Base-by-base conservation (phyloP, 257 asterid species). In the Thymus mandschuricus region DNA sequence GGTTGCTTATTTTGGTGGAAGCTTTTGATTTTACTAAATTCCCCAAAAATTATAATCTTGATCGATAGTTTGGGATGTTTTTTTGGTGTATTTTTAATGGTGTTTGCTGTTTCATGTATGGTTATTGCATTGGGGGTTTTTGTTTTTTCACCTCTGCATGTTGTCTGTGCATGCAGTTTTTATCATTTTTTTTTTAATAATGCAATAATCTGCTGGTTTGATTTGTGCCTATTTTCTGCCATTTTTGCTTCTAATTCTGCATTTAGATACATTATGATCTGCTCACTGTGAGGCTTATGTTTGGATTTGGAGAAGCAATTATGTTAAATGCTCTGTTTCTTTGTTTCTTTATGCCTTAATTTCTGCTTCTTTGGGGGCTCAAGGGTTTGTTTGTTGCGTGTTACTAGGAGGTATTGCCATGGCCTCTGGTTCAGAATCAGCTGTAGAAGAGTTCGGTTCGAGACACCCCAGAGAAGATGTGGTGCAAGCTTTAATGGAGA, bases 401-500 rank as follows among this genome's bases (percentile, higher is more conserved):
- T 72, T 35, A 15, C 29, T 41, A 59, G 58, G 34, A 61, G 44
- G 58, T 61, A 15, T 15, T 31, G 49, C 49, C 66, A 77, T 73
- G 81, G 72, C 48, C n/a, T 30, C 58, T 10, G 70, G 30, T 33
- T 29, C 60, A n/a, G 76, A 57, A 68, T 40, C 73, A 46, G 81
- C 61, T 44, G 64, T 28, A 3, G 50, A 35, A 58, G 55, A 35
- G 45, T 68, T 38, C 54, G 81, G 5, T 38, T 64, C 60, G 44
- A 29, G 56, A 28, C 69, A 60, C n/a, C 73, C 85, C 11, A 74
- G 70, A 5, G 83, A 88, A 72, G 88, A 82, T 57, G 78, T 81
- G 66, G 82, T 88, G 65, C 79, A 61, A 57, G 84, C 81, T 8
- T 81, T 88, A 48, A 61, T 86, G 74, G 87, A 82, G 75, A 40